phyloP scores from a whole-genome alignment of 345 rosid species.

The Turnera subulata region DNA sequence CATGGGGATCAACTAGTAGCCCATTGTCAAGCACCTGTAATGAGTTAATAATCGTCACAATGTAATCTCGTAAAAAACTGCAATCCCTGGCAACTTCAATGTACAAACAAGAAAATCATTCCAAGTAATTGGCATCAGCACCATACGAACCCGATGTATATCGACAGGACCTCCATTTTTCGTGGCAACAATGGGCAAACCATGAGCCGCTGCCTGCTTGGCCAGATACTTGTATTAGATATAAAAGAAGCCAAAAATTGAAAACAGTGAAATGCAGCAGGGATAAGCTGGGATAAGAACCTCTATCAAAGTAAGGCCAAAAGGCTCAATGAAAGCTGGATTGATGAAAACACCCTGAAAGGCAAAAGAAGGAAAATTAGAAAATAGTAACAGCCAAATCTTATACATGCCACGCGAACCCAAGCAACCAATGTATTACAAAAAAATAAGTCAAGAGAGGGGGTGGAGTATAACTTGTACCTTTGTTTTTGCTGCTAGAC shows the following conservation, averaged over 20 bases:
- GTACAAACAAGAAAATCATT: neutral
- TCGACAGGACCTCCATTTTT: conserved; percentile 98
- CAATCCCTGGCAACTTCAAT: conserved; percentile 5
- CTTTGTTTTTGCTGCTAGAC: conserved; percentile 96
- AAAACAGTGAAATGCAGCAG: neutral
- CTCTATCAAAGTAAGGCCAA: conserved; percentile 96
- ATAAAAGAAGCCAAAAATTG: neutral
- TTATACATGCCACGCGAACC: too few species aligned
- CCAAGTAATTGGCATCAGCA: conserved; percentile 8
- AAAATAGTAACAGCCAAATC: too few species aligned
- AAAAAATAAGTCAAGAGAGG: too few species aligned
- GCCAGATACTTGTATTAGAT: conserved; percentile 3
- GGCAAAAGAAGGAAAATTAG: neutral
- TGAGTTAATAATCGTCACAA: conserved; percentile 8
- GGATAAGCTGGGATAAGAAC: conserved; percentile 30
- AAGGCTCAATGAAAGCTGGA: conserved; percentile 97
- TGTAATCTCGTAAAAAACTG: neutral
- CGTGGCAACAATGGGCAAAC: conserved; percentile 92
- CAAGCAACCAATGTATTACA: too few species aligned
- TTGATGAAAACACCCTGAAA: conserved; percentile 92
- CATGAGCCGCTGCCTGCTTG: conserved; percentile 90
- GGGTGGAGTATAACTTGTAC: conserved; percentile 32
- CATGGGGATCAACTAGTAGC: conserved; percentile 25
- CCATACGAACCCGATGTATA: conserved; percentile 62
- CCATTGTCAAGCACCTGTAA: conserved; percentile 26